phyloP scores from a whole-genome alignment of 1,284 basidiomycete genomes.

The Cryptococcus jaspeensis region DNA sequence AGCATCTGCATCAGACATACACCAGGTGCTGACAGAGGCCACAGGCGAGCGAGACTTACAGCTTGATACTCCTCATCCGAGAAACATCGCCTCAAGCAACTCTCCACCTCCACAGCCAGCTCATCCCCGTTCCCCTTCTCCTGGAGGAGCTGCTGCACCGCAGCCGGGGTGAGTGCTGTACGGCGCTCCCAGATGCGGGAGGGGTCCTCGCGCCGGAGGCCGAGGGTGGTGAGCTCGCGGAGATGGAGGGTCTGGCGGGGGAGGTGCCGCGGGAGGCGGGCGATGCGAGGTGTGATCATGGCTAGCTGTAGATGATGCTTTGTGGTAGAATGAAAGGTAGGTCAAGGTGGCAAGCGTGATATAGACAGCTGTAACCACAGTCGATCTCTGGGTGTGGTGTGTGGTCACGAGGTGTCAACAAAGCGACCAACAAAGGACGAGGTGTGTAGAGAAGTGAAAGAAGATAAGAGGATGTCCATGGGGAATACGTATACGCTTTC shows the following conservation, averaged over 20 bases:
- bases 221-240: conserved; percentile 53
- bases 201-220: conserved; percentile 75
- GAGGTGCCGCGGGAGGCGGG: not conserved
- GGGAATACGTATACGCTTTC: no score
- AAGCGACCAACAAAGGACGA: no score
- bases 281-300: not conserved
- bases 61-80: conserved; percentile 62
- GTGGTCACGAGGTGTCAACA: no score
- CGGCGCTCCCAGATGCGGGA: conserved; percentile 81
- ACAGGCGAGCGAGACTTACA: conserved; percentile 53
- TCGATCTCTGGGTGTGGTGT: no score
- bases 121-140: conserved; percentile 45
- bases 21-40: no score
- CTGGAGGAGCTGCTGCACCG: conserved; percentile 59
- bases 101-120: conserved; percentile 69
- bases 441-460: no score
- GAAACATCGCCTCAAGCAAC: conserved; percentile 72
- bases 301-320: not conserved
- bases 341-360: no score
- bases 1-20: not conserved
- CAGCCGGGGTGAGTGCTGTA: conserved; percentile 73
- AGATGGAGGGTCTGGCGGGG: not conserved
- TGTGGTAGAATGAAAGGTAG: no score
- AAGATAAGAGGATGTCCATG: no score
- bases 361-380: no score